phyloP scores from a whole-genome alignment of 345 rosid species.

The Acer saccharum region DNA sequence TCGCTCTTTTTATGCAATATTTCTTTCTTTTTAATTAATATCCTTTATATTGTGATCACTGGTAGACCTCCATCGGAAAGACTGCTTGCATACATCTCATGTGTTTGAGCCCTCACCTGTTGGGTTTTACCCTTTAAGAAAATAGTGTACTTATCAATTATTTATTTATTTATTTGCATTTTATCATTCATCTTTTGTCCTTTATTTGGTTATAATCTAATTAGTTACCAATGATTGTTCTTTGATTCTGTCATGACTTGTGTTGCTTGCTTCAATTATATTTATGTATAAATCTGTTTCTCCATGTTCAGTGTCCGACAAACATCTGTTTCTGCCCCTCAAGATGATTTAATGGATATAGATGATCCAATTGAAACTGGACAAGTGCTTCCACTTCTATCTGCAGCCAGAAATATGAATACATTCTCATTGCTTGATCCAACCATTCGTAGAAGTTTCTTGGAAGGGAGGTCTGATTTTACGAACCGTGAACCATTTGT shows the following conservation, averaged over 20 bases:
- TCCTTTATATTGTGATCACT: background rate
- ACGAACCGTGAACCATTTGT: constrained; percentile 52
- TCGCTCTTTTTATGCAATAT: background rate
- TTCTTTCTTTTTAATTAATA: background rate
- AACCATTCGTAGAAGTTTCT: constrained; percentile 39
- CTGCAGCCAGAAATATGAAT: constrained; percentile 39
- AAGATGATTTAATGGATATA: constrained; percentile 80
- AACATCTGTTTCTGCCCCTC: constrained; percentile 40
- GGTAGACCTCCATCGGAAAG: background rate
- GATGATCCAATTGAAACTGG: constrained; percentile 65
- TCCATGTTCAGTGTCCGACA: constrained; percentile 33
- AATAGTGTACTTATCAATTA: background rate
- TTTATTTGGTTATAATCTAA: background rate
- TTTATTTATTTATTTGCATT: background rate
- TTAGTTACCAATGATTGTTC: background rate
- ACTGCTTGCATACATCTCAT: background rate
- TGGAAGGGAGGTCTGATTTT: constrained; percentile 48
- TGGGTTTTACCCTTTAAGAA: background rate
- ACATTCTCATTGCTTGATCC: constrained; percentile 56
- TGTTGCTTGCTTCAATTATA: background rate
- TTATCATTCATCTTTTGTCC: background rate
- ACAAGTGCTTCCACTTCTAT: constrained; percentile 41
- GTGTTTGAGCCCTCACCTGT: background rate
- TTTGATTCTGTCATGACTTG: background rate
- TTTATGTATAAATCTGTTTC: constrained; percentile 8